phyloP scores from a whole-genome alignment of 2,329 filamentous ascomycete genomes.

The Diplodia mutila region DNA sequence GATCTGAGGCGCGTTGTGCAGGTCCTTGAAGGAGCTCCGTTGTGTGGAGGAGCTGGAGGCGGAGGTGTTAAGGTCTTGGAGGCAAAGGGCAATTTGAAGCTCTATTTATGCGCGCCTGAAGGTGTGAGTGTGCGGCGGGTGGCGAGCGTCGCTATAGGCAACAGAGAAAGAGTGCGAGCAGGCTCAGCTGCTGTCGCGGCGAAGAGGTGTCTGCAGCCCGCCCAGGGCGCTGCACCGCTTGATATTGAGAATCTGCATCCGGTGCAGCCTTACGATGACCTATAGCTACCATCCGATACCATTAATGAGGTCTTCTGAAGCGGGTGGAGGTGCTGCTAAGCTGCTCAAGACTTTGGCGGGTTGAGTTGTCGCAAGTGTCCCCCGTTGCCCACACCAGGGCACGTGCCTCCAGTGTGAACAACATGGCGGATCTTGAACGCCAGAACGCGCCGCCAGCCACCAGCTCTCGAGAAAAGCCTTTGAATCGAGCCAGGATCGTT shows the following conservation, averaged over 20 bases:
- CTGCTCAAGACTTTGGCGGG: background rate
- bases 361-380: background rate
- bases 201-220: background rate
- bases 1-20: background rate
- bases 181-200: background rate
- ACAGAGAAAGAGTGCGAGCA: background rate
- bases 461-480: accelerated
- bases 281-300: background rate
- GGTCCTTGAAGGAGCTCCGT: background rate
- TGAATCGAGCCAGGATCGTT: accelerated
- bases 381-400: background rate
- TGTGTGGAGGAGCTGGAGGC: background rate
- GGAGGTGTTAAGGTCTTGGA: background rate
- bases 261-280: background rate
- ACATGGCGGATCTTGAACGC: background rate
- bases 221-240: background rate
- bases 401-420: background rate
- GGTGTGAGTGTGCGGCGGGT: too few species aligned
- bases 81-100: background rate
- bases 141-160: background rate
- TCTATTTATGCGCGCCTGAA: background rate
- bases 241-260: background rate
- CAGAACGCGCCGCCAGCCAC: background rate
- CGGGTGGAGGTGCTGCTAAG: background rate
- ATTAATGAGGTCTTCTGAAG: background rate